phyloP scores from a whole-genome alignment of 2,329 filamentous ascomycete species.

The Dactylellina leptospora region DNA sequence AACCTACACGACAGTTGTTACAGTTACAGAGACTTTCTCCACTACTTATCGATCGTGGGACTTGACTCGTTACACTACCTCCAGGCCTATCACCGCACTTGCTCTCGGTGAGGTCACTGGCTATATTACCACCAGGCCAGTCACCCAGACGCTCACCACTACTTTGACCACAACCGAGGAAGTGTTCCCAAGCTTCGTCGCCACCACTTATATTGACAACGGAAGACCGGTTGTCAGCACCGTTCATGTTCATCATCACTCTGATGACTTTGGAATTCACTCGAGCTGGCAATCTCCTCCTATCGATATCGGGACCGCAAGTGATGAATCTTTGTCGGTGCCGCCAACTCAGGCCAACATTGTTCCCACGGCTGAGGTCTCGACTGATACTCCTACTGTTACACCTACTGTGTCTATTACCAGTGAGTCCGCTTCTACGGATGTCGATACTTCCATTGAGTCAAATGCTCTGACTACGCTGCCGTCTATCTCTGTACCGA shows the following conservation, averaged over 20 bases:
- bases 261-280: conserved; percentile 31
- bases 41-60: conserved; percentile 27
- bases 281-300: conserved; percentile 5
- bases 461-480: background rate
- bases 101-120: conserved; percentile 30
- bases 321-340: background rate
- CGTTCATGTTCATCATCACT: conserved; percentile 35
- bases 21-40: conserved; percentile 12
- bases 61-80: conserved; percentile 15
- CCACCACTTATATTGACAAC: conserved; percentile 23
- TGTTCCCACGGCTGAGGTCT: background rate
- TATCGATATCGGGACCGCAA: background rate
- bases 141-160: conserved; percentile 16
- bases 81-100: conserved; percentile 12
- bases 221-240: conserved; percentile 13
- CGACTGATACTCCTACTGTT: conserved; percentile 3
- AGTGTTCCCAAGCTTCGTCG: conserved; percentile 26
- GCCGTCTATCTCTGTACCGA: background rate
- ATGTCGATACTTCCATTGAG: background rate
- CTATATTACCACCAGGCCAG: conserved; percentile 15
- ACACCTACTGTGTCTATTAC: conserved; percentile 13
- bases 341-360: conserved; percentile 8
- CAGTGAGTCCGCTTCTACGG: too few relatives aligned
- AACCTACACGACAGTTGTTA: conserved; percentile 29
- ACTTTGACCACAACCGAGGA: conserved; percentile 29